Percentiles rank a stretch among this genome's conserved stretches.
phyloP scores from a whole-genome alignment of 345 rosid species.

The Acer yangbiense region DNA sequence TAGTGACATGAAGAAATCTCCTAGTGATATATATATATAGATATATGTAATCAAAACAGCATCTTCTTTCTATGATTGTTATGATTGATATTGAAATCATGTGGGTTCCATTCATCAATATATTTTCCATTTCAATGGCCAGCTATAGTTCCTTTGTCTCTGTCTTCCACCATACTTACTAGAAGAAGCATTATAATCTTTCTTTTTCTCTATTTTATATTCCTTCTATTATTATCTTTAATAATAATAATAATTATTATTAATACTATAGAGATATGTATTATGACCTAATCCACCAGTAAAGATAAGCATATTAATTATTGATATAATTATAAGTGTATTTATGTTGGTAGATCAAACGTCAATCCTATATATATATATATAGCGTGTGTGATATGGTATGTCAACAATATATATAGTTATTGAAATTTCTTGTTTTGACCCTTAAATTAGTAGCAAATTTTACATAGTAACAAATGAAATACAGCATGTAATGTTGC shows the following conservation, averaged over 20 bases:
- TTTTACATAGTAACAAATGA: no score
- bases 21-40: background rate
- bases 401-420: no score
- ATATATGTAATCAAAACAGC: background rate
- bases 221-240: background rate
- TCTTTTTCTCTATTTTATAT: background rate
- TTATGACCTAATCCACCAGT: slow-evolving; percentile 23
- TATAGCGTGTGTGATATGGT: slow-evolving; percentile 2
- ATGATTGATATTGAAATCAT: slow-evolving; percentile 11
- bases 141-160: slow-evolving; percentile 29
- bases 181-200: background rate
- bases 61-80: slow-evolving; percentile 16
- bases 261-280: background rate
- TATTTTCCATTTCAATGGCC: slow-evolving; percentile 4
- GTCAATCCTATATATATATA: slow-evolving; percentile 16
- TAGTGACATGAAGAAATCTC: slow-evolving; percentile 13
- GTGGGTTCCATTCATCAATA: slow-evolving; percentile 19
- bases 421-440: no score
- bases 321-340: background rate
- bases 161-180: slow-evolving; percentile 1
- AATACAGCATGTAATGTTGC: no score
- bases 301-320: slow-evolving; percentile 8
- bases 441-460: no score
- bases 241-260: background rate
- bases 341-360: slow-evolving; percentile 25